Evolutionary conservation across 2,329 filamentous ascomycete species (phyloP).

Genomic region (Tolypocladium pustulatum): DNA sequence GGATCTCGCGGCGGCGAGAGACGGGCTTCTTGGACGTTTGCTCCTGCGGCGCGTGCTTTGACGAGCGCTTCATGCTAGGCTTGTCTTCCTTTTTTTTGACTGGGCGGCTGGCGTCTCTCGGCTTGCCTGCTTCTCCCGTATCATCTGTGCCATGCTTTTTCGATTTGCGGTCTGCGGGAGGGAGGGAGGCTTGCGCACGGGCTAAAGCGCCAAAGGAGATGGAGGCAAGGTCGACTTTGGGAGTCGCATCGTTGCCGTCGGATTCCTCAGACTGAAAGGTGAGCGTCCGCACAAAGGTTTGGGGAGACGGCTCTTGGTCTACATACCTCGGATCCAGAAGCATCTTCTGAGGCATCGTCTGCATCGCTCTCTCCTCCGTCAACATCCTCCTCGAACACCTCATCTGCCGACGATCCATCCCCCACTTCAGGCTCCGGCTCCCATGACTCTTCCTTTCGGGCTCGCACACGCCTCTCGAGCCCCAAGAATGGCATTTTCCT

Average conservation of each 20-base stretch:
- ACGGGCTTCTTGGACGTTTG: slow-evolving; percentile 78
- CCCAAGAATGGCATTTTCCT: slow-evolving; percentile 27
- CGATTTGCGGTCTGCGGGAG: slow-evolving; percentile 15
- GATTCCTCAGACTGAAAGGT: slow-evolving; percentile 11
- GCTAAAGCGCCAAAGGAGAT: slow-evolving; percentile 88
- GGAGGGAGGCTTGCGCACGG: slow-evolving; percentile 67
- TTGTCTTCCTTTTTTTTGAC: slow-evolving; percentile 2
- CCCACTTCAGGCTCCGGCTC: slow-evolving; percentile 23
- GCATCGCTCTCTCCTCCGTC: slow-evolving; percentile 17
- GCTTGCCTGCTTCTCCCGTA: slow-evolving; percentile 25
- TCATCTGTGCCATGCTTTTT: slow-evolving; percentile 14
- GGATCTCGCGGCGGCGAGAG: slow-evolving; percentile 65
- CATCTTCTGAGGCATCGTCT: slow-evolving; percentile 17
- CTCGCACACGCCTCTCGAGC: slow-evolving; percentile 32
- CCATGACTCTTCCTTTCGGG: slow-evolving; percentile 32
- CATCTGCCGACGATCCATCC: slow-evolving; percentile 15
- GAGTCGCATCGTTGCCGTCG: slow-evolving; percentile 18
- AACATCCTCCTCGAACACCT: slow-evolving; percentile 14
- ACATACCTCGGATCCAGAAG: slow-evolving; percentile 17
- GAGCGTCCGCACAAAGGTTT: not conserved
- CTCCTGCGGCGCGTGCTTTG: slow-evolving; percentile 83
- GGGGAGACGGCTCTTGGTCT: not conserved
- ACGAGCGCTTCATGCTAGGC: slow-evolving; percentile 32
- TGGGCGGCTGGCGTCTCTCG: slow-evolving; percentile 3
- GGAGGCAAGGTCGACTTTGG: slow-evolving; percentile 37